Evolutionary conservation across 345 rosid species (phyloP), one percentile per base, ranked within the genome.

Genomic region (Eutrema heterophyllum): DNA sequence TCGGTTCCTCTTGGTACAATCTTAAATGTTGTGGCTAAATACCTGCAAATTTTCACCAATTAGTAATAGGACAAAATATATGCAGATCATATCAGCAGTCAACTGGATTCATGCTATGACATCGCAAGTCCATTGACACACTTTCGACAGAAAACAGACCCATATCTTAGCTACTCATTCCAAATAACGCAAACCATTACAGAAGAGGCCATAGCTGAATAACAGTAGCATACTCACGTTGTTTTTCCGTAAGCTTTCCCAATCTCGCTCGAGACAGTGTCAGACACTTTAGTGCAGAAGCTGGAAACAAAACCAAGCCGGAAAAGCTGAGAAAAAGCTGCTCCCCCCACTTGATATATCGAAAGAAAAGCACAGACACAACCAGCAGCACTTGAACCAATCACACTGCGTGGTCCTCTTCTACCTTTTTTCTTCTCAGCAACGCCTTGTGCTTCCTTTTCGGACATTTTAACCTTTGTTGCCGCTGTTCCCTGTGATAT

Each of bases 341-440:
- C 7, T 54, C 96, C 97, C 11, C 98, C 96, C 6, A 82, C 79
- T 60, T 88, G 86, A 72, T 76, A 82, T 72, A 89, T 90, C 0
- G 91, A 82, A 35, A 90, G 87, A 79, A 90, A 82, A 64, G 99
- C 89, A 57, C 97, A 90, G 9, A 90, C 82, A 79, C 98, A 92
- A 38, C 97, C 98, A 55, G 97, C 99, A 70, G 97, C 89, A 82
- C 99, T 95, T 63, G 99, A 95, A 75, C 99, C 99, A 81, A 95
- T 85, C 54, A 95, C 99, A 70, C 98, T 95, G 11, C 94, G 87
- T 1, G 97, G 97, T 74, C 98, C 99, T 62, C 99, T 82, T 78
- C 99, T 86, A 48, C 99, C 99, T 68, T 84, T 95, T 84, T 76
- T 85, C 86, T 90, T 95, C 87, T 95, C 98, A 1, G 99, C 99